phyloP scores from a whole-genome alignment of 164 flowering plant genomes.

The Chloranthus sessilifolius region DNA sequence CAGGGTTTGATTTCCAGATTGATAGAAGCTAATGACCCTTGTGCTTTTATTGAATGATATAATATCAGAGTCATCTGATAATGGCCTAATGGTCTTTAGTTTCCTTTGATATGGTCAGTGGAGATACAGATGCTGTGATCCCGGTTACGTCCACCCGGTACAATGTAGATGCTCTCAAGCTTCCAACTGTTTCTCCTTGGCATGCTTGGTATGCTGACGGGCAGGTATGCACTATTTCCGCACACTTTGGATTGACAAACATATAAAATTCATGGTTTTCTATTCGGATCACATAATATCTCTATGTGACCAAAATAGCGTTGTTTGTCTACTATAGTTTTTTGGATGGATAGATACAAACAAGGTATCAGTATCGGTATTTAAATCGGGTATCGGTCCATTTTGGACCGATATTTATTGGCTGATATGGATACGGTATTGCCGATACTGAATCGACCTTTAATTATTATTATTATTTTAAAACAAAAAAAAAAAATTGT shows the following conservation, averaged over 20 bases:
- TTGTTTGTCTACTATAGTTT: too few relatives aligned
- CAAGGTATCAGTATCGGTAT: too few relatives aligned
- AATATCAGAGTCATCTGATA: not conserved
- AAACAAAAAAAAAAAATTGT: too few relatives aligned
- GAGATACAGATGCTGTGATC: conserved; percentile 89
- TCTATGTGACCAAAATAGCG: not conserved
- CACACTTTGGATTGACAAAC: too few relatives aligned
- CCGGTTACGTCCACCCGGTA: conserved; percentile 90
- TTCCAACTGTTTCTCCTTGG: conserved; percentile 73
- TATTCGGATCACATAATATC: not conserved
- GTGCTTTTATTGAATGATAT: not conserved
- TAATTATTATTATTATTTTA: too few relatives aligned
- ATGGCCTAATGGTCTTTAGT: conserved; percentile 1
- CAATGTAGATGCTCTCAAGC: conserved; percentile 79
- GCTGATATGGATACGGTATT: too few relatives aligned
- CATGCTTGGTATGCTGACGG: conserved; percentile 92
- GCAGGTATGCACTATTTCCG: conserved; percentile 42
- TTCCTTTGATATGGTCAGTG: conserved; percentile 43
- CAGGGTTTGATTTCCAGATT: too few relatives aligned
- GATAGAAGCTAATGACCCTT: conserved; percentile 2
- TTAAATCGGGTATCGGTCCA: too few relatives aligned
- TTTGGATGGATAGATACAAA: too few relatives aligned
- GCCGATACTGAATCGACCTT: too few relatives aligned
- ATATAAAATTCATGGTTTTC: too few relatives aligned
- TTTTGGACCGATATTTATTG: too few relatives aligned